Conservation (phyloP, 1,284 basidiomycete species). For the Trichosporon ovoides region DNA sequence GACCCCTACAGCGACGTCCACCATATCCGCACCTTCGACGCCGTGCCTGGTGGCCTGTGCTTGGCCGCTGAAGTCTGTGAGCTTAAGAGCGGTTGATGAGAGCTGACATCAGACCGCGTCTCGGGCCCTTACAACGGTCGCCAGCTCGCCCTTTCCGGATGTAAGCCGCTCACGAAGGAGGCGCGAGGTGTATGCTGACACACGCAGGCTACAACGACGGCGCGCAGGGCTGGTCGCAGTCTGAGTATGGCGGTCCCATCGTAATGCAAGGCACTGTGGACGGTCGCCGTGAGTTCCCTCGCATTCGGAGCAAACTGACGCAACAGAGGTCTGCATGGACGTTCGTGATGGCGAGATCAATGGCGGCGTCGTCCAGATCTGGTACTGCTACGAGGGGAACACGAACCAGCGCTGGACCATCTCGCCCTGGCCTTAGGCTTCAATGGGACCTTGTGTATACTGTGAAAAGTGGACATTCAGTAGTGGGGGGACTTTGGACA, state of each 20-base stretch:
- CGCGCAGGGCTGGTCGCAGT: constrained; percentile 6
- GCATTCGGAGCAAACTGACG: not conserved
- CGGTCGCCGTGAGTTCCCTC: not conserved
- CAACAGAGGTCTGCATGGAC: constrained; percentile 1
- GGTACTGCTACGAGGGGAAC: not conserved
- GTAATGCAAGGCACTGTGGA: constrained; percentile 4
- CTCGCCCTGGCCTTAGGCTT: not conserved
- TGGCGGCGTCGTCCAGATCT: constrained; percentile 7
- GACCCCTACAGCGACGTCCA: not conserved
- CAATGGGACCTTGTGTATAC: too few species aligned
- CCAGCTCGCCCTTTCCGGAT: not conserved
- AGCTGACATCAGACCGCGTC: constrained; percentile 5
- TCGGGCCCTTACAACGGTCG: not conserved
- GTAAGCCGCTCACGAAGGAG: not conserved
- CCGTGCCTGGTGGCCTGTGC: not conserved
- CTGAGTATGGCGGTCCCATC: not conserved
- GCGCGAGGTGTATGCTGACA: too few species aligned
- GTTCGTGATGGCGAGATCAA: not conserved
- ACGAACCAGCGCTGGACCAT: constrained; percentile 7
- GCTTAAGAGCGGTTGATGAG: too few species aligned
- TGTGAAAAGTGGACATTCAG: too few species aligned
- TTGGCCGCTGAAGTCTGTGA: constrained; percentile 11
- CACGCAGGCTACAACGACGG: constrained; percentile 8
- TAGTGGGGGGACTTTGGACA: too few species aligned
- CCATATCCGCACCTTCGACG: constrained; percentile 5